A percentile compares a stretch with the other conserved stretches of the same genome.
Conservation (phyloP, 805 yeast genomes). For the Suhomyces sp. region DNA sequence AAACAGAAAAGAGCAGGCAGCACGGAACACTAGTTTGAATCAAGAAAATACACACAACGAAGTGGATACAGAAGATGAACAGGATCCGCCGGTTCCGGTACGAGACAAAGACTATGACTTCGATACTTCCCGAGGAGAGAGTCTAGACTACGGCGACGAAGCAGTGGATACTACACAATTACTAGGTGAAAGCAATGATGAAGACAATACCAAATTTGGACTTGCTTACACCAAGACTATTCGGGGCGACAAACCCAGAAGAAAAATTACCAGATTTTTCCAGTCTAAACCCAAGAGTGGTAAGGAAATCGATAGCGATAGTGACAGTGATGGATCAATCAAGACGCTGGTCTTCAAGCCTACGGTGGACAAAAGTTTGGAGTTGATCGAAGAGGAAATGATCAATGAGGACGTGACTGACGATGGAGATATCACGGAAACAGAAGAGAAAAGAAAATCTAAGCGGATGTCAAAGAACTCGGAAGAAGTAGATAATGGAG, state of each 20-base stretch:
- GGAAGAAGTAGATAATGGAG: conserved; percentile 14
- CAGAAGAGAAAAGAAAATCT: conserved; percentile 8
- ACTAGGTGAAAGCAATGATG: conserved; percentile 1
- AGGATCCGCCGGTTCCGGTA: neutral
- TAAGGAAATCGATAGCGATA: conserved; percentile 11
- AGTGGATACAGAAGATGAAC: neutral
- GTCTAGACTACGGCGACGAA: neutral
- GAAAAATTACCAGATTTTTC: conserved; percentile 13
- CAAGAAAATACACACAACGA: conserved; percentile 3
- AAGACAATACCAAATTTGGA: neutral
- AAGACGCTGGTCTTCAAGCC: conserved; percentile 9
- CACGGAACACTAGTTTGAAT: no score
- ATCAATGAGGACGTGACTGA: conserved; percentile 15
- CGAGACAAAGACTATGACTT: conserved; percentile 1
- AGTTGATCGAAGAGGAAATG: conserved; percentile 18
- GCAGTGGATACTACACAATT: neutral
- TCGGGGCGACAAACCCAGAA: conserved; percentile 6
- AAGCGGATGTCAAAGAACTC: neutral
- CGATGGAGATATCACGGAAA: conserved; percentile 15
- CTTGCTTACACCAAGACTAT: conserved; percentile 1
- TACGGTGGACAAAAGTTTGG: conserved; percentile 13
- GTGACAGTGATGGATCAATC: conserved; percentile 15
- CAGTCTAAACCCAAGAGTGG: conserved; percentile 1
- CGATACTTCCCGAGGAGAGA: neutral
- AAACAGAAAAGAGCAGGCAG: no score